Conservation (phyloP, 2,329 filamentous ascomycete species). For the Lachnum nothofagi region DNA sequence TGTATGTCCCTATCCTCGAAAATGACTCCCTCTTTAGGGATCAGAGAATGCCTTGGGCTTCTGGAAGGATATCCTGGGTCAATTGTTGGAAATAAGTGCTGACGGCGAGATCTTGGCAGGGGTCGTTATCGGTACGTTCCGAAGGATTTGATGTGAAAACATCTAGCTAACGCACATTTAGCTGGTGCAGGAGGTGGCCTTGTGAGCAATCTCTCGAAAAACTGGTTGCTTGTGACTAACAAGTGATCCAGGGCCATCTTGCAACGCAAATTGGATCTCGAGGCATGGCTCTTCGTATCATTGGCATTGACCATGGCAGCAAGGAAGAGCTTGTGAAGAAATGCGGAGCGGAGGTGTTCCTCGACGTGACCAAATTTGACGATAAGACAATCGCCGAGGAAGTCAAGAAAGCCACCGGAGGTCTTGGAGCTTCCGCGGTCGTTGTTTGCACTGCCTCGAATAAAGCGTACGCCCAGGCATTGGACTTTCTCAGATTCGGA, state of each 20-base stretch:
- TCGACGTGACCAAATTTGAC: slow-evolving; percentile 52
- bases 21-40: too few relatives aligned
- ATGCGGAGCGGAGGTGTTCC: slow-evolving; percentile 61
- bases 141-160: slow-evolving; percentile 9
- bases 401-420: slow-evolving; percentile 52
- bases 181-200: slow-evolving; percentile 57
- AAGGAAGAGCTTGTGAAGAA: slow-evolving; percentile 55
- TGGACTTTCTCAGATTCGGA: slow-evolving; percentile 43
- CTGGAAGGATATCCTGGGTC: too few relatives aligned
- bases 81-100: neutral
- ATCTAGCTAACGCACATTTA: slow-evolving; percentile 20
- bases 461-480: slow-evolving; percentile 44
- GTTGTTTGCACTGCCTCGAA: slow-evolving; percentile 51
- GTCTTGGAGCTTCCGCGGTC: slow-evolving; percentile 54
- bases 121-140: slow-evolving; percentile 29
- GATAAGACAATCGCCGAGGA: slow-evolving; percentile 48
- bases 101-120: neutral
- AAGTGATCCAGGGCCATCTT: slow-evolving; percentile 47
- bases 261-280: slow-evolving; percentile 54
- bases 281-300: slow-evolving; percentile 60
- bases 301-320: slow-evolving; percentile 59
- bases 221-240: slow-evolving; percentile 8
- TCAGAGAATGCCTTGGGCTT: too few relatives aligned
- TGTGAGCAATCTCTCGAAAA: slow-evolving; percentile 16
- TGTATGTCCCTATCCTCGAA: slow-evolving; percentile 36